Evolutionary conservation across 2,329 filamentous ascomycete genomes (phyloP).

Genomic region (Coniella lustricola): DNA sequence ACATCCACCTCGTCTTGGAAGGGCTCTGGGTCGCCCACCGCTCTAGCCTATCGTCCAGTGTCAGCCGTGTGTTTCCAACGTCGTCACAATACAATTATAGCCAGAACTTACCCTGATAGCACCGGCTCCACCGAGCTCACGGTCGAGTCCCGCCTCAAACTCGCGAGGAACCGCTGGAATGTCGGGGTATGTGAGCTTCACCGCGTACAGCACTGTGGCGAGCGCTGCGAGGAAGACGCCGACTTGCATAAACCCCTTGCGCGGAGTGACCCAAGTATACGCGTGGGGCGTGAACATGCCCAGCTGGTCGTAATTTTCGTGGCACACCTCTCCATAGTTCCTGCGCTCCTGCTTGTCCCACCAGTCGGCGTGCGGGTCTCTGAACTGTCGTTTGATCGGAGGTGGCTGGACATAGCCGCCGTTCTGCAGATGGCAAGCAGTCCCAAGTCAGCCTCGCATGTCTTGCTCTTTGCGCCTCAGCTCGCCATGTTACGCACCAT

Average conservation of each 20-base stretch:
- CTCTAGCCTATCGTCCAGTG: slow-evolving; percentile 39
- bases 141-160: slow-evolving; percentile 65
- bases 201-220: slow-evolving; percentile 57
- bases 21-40: slow-evolving; percentile 47
- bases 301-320: slow-evolving; percentile 92
- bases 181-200: slow-evolving; percentile 67
- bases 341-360: slow-evolving; percentile 97
- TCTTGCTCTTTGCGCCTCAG: neutral
- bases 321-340: slow-evolving; percentile 92
- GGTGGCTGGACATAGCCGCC: slow-evolving; percentile 78
- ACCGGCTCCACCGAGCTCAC: slow-evolving; percentile 65
- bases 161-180: slow-evolving; percentile 61
- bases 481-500: slow-evolving; percentile 6
- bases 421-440: slow-evolving; percentile 49
- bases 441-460: neutral
- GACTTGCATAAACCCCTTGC: slow-evolving; percentile 62
- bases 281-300: slow-evolving; percentile 84
- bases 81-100: neutral
- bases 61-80: slow-evolving; percentile 5
- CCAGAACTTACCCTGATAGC: slow-evolving; percentile 54
- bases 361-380: slow-evolving; percentile 89
- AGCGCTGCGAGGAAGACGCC: slow-evolving; percentile 59
- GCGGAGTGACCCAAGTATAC: slow-evolving; percentile 74
- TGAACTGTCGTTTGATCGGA: slow-evolving; percentile 77
- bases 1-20: slow-evolving; percentile 27